Evolutionary conservation across 108 stramenopile species (phyloP), one percentile per base, ranked within the genome.

Genomic region (Cyclotella atomus): DNA sequence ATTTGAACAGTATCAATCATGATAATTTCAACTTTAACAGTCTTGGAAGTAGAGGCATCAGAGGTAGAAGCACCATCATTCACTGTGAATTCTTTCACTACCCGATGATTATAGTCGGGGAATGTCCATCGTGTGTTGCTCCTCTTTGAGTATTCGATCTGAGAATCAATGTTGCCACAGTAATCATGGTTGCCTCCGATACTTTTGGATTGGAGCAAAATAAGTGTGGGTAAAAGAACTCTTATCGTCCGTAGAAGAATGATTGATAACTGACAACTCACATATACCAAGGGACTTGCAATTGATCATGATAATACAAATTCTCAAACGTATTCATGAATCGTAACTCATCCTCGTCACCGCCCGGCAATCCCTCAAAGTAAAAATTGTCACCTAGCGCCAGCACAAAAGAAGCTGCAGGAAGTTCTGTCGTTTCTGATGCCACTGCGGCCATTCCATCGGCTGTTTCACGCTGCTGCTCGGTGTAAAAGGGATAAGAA

Each of bases 321-420:
- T 83, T 65, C 27, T 86, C 77, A 56, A 83, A 83, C n/a, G 83
- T 86, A 0, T 52, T 36, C n/a, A 75, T 33, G 28, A 81, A 81
- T 64, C 85, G 53, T 49, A 33, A 47, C 0, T 56, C 41, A 43
- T 29, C 49, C 43, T 50, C 43, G 17, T 59, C 56, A 0, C 30
- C 60, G 33, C 62, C 69, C 19, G 20, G 27, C 25, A 85, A 19
- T 0, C 85, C 85, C 0, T 54, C 12, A 54, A 21, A 68, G 53
- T 86, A 86, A 72, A 86, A 86, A 33, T 86, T 86, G 56, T 86
- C 85, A 0, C 85, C 85, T 12, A 86, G 65, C 7, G 85, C 70
- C 20, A 86, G 46, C 8, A 83, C 75, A 55, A 86, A 86, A 29
- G 74, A 75, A 24, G 65, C 65, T 45, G 65, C 74, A 23, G 73